Conservation (phyloP, 805 yeast species). For the Starmerella potacharoeniae region DNA sequence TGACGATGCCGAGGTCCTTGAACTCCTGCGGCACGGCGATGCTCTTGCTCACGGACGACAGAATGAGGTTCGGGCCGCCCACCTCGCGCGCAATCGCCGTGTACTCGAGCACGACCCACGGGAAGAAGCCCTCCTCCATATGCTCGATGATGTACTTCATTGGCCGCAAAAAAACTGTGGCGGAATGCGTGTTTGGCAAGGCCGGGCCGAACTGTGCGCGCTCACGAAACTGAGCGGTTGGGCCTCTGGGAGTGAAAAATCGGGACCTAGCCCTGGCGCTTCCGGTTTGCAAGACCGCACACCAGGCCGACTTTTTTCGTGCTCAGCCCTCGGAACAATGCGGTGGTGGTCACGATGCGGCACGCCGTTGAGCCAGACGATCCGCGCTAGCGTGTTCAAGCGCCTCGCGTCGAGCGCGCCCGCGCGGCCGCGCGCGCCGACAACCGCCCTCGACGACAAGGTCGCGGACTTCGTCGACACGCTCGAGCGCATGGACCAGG, state of each 20-base stretch:
- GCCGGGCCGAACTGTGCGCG: too few species aligned
- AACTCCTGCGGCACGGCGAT: slow-evolving; percentile 61
- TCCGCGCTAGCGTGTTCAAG: not conserved
- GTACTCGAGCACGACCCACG: slow-evolving; percentile 89
- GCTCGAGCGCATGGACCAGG: slow-evolving; percentile 17
- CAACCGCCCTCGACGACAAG: slow-evolving; percentile 12
- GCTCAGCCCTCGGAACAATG: not conserved
- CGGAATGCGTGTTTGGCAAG: not conserved
- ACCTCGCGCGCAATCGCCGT: slow-evolving; percentile 70
- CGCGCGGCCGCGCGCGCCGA: slow-evolving; percentile 4
- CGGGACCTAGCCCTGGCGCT: not conserved
- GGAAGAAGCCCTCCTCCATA: slow-evolving; percentile 94
- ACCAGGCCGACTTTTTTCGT: not conserved
- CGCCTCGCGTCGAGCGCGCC: not conserved
- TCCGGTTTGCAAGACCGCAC: not conserved
- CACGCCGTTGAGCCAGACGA: not conserved
- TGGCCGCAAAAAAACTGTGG: not conserved
- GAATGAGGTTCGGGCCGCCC: slow-evolving; percentile 60
- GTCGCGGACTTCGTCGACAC: slow-evolving; percentile 9
- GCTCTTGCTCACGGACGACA: slow-evolving; percentile 61
- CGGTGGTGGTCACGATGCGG: slow-evolving; percentile 1
- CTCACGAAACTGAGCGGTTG: not conserved
- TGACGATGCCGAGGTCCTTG: slow-evolving; percentile 22
- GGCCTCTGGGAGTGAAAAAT: not conserved
- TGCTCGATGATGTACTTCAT: slow-evolving; percentile 84